Percentiles rank a stretch among this genome's conserved stretches.
These are phyloP conservation scores for Cocos nucifera DNA, from an alignment of 176 grass and related monocot species.

Conservation along the genomic window DNA sequence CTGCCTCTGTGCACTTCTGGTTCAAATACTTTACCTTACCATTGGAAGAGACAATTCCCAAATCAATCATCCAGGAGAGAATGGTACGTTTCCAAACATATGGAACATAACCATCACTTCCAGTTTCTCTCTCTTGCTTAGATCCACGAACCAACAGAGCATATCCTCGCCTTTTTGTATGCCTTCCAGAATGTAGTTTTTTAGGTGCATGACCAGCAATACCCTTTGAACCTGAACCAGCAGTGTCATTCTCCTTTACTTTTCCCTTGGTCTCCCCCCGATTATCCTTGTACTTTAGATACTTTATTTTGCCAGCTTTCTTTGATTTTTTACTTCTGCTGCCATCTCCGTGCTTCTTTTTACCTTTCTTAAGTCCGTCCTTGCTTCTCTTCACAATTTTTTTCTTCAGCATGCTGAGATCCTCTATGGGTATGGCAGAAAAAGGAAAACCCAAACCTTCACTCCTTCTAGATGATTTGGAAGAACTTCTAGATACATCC, in stretches of 20 bases:
- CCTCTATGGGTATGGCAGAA: slow-evolving; percentile 47
- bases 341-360: slow-evolving; percentile 33
- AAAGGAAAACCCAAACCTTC: slow-evolving; percentile 6
- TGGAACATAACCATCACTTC: slow-evolving; percentile 42
- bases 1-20: slow-evolving; percentile 39
- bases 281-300: background rate
- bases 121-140: slow-evolving; percentile 31
- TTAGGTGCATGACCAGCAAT: slow-evolving; percentile 2
- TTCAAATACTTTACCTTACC: slow-evolving; percentile 75
- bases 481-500: slow-evolving; percentile 5
- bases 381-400: slow-evolving; percentile 54
- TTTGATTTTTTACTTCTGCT: slow-evolving; percentile 29
- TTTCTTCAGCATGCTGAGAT: slow-evolving; percentile 72
- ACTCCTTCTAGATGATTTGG: slow-evolving; percentile 24
- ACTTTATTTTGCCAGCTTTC: background rate
- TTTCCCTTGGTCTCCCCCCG: slow-evolving; percentile 20
- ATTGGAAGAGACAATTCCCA: slow-evolving; percentile 54
- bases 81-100: slow-evolving; percentile 75
- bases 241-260: slow-evolving; percentile 7
- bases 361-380: slow-evolving; percentile 27
- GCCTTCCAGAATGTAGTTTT: slow-evolving; percentile 13
- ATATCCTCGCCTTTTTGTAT: slow-evolving; percentile 34
- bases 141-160: slow-evolving; percentile 65
- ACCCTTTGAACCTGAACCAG: slow-evolving; percentile 17
- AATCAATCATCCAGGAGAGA: slow-evolving; percentile 92